These are phyloP conservation scores for Escallonia herrerae DNA, from an alignment of 129 eudicot species.

Conservation along the genomic window DNA sequence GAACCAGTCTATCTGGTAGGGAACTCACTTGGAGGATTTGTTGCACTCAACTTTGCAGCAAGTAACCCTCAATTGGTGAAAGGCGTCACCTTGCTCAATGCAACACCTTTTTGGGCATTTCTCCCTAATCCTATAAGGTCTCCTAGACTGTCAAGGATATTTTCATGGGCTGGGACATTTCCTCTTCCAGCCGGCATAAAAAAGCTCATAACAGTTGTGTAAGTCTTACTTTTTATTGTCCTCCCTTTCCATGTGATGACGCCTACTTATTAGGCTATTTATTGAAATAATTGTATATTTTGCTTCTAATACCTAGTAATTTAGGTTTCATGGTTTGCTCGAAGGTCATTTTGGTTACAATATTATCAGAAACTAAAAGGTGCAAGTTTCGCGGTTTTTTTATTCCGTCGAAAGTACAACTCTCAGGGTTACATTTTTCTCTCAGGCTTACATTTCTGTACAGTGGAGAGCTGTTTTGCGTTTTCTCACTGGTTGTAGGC, in stretches of 20 bases:
- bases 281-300: too few relatives aligned
- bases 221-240: constrained; percentile 26
- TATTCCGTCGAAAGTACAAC: too few relatives aligned
- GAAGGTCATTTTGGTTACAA: too few relatives aligned
- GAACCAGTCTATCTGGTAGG: constrained; percentile 96
- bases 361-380: too few relatives aligned
- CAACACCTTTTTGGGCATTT: constrained; percentile 98
- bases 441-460: neutral
- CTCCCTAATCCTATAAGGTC: constrained; percentile 80
- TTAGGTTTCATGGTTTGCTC: neutral
- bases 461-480: neutral
- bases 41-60: constrained; percentile 88
- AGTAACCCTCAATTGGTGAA: constrained; percentile 72
- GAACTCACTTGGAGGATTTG: constrained; percentile 94
- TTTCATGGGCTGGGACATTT: constrained; percentile 88
- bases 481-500: neutral
- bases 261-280: neutral
- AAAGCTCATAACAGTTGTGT: constrained; percentile 60
- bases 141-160: constrained; percentile 66
- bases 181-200: constrained; percentile 74
- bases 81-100: constrained; percentile 87
- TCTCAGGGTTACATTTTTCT: too few relatives aligned
- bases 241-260: neutral
- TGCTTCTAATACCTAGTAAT: too few relatives aligned
- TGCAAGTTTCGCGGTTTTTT: too few relatives aligned